phyloP scores from a whole-genome alignment of 164 flowering plant species.

The Tinospora cordifolia region DNA sequence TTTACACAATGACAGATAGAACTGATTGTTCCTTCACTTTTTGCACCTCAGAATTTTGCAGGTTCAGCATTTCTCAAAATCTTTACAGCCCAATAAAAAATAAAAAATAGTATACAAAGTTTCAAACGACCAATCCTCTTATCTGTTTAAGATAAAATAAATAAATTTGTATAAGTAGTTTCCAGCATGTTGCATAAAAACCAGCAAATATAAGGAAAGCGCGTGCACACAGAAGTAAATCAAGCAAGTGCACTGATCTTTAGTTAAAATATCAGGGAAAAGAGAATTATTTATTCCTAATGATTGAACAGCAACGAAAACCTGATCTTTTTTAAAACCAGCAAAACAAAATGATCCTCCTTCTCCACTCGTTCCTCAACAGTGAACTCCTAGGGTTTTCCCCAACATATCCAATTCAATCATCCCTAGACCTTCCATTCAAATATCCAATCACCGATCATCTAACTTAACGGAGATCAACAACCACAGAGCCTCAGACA shows the following conservation, averaged over 20 bases:
- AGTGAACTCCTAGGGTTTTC: background rate
- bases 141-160: background rate
- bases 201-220: background rate
- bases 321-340: background rate
- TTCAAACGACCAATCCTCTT: too few relatives aligned
- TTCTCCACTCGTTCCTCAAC: background rate
- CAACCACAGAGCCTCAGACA: background rate
- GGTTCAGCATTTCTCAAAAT: background rate
- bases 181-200: background rate
- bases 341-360: background rate
- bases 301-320: background rate
- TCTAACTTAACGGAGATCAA: background rate
- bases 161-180: background rate
- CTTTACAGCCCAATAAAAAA: background rate
- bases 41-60: background rate
- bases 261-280: background rate
- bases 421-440: background rate
- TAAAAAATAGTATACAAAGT: background rate
- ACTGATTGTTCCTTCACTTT: background rate
- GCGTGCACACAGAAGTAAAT: background rate
- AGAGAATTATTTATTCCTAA: too few relatives aligned
- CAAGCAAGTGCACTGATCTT: background rate
- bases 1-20: background rate
- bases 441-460: background rate
- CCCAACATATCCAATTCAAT: background rate